Conservation (phyloP, 2,329 filamentous ascomycete species). For the Aspergillus ustus region DNA sequence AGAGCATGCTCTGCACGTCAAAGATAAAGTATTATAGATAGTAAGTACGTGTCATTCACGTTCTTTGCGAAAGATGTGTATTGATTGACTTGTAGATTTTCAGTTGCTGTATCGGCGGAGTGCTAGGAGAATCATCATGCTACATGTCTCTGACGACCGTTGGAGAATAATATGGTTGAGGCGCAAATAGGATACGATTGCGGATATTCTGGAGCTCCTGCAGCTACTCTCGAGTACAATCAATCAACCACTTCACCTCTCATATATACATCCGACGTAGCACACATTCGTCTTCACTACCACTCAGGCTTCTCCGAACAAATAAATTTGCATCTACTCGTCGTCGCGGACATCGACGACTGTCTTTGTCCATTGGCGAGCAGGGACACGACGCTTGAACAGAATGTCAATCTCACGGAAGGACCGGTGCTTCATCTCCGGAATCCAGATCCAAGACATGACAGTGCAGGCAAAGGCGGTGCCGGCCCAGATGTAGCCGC, state of each 20-base stretch:
- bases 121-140: too few species aligned
- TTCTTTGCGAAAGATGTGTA: too few species aligned
- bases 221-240: neutral
- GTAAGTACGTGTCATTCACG: too few species aligned
- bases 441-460: constrained; percentile 55
- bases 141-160: too few species aligned
- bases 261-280: neutral
- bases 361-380: constrained; percentile 46
- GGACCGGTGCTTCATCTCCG: constrained; percentile 62
- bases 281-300: neutral
- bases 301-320: neutral
- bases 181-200: too few species aligned
- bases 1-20: too few species aligned
- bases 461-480: constrained; percentile 62
- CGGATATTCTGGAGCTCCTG: neutral
- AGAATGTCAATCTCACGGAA: constrained; percentile 67
- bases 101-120: too few species aligned
- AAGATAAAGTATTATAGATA: too few species aligned
- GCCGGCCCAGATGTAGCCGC: constrained; percentile 64
- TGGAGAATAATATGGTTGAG: too few species aligned
- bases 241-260: neutral
- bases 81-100: too few species aligned
- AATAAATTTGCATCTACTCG: constrained; percentile 52
- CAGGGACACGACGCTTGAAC: constrained; percentile 59
- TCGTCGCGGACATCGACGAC: constrained; percentile 63